Conservation (phyloP, 768 basidiomycete species). For the Roridomyces roridus region DNA sequence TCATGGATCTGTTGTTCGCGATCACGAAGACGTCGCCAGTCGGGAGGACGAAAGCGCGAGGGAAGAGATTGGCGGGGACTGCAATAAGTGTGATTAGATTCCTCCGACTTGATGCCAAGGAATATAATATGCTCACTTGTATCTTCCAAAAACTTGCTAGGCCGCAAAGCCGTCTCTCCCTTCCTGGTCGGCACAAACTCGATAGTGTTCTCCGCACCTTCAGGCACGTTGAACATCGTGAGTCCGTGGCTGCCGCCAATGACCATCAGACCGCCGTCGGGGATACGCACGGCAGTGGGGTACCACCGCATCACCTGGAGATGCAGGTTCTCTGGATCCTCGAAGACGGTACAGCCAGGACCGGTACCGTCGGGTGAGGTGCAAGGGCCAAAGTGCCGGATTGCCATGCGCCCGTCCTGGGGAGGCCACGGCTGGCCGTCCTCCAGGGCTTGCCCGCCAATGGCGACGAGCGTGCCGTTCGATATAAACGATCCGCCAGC, state of each 20-base stretch:
- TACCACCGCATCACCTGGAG: conserved; percentile 24
- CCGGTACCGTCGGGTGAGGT: conserved; percentile 9
- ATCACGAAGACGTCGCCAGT: conserved; percentile 57
- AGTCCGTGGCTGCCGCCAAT: conserved; percentile 42
- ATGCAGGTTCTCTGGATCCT: conserved; percentile 17
- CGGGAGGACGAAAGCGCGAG: conserved; percentile 50
- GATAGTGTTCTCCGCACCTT: not conserved
- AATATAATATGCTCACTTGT: no score
- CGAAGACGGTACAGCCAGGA: conserved; percentile 23
- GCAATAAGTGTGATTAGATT: no score
- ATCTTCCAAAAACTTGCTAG: no score
- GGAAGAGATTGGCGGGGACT: no score
- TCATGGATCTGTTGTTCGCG: conserved; percentile 55
- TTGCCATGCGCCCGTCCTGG: conserved; percentile 8
- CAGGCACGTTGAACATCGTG: conserved; percentile 4
- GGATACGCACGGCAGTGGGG: conserved; percentile 14
- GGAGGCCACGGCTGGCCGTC: not conserved
- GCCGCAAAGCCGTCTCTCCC: no score
- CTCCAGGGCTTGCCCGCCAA: not conserved
- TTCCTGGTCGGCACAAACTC: no score
- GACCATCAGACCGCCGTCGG: conserved; percentile 17
- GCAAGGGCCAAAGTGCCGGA: conserved; percentile 26
- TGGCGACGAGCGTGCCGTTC: conserved; percentile 16
- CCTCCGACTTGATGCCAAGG: no score
- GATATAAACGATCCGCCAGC: not conserved